Conservation (phyloP, 805 yeast species). For the Suhomyces canberraensis region DNA sequence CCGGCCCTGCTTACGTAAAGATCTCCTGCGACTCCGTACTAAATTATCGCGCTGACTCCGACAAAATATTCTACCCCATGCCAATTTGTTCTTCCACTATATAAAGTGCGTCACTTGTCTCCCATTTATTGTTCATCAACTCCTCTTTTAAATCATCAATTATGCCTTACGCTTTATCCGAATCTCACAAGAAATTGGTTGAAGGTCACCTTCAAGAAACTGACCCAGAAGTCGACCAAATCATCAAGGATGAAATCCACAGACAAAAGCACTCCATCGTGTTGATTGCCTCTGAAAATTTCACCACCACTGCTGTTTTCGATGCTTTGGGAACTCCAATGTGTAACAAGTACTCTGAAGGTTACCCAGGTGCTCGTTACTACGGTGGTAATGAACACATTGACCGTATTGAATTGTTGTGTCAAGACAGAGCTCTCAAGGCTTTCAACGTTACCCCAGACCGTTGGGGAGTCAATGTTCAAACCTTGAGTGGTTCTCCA, state of each 20-base stretch:
- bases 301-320: slow-evolving; percentile 92
- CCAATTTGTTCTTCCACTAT: background rate
- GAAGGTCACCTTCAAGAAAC: slow-evolving; percentile 62
- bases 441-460: slow-evolving; percentile 74
- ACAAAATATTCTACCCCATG: background rate
- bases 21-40: background rate
- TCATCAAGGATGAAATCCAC: slow-evolving; percentile 69
- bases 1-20: background rate
- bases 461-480: slow-evolving; percentile 97
- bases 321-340: slow-evolving; percentile 92
- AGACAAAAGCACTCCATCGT: slow-evolving; percentile 93
- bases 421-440: slow-evolving; percentile 87
- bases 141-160: background rate
- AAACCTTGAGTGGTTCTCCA: slow-evolving; percentile 93
- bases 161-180: slow-evolving; percentile 47
- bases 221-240: slow-evolving; percentile 83
- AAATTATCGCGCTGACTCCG: slow-evolving; percentile 3
- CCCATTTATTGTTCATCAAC: background rate
- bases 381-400: slow-evolving; percentile 97
- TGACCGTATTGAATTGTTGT: slow-evolving; percentile 83
- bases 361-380: slow-evolving; percentile 96
- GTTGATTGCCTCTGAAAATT: slow-evolving; percentile 92
- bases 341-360: slow-evolving; percentile 98
- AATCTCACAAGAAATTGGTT: slow-evolving; percentile 49
- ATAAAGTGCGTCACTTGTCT: background rate